phyloP scores from a whole-genome alignment of 345 rosid species.

The Barbarea vulgaris region DNA sequence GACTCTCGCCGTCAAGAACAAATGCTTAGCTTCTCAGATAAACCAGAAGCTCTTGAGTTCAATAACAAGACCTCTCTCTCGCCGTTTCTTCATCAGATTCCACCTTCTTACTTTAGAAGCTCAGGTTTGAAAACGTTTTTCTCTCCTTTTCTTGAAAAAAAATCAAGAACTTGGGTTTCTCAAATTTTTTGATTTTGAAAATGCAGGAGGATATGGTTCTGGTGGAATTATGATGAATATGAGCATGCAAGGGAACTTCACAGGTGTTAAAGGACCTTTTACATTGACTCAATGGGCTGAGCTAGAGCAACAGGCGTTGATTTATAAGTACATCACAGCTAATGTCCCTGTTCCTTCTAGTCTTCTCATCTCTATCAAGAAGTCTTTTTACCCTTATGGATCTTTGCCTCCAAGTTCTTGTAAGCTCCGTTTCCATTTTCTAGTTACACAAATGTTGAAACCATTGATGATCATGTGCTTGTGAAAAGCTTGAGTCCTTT shows the following conservation, averaged over 20 bases:
- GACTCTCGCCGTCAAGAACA: constrained; percentile 48
- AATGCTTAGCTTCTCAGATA: constrained; percentile 59
- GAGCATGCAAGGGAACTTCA: constrained; percentile 55
- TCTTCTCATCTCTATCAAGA: constrained; percentile 57
- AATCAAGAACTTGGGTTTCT: constrained; percentile 14
- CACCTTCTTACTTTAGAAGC: constrained; percentile 42
- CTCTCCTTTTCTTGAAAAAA: constrained; percentile 9
- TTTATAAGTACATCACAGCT: constrained; percentile 64
- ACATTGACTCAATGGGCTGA: constrained; percentile 73
- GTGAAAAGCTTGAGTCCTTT: neutral
- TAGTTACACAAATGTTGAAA: neutral
- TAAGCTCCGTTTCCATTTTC: constrained; percentile 36
- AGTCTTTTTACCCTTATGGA: constrained; percentile 55
- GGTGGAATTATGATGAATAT: constrained; percentile 53
- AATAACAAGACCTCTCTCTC: constrained; percentile 38
- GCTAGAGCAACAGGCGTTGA: constrained; percentile 73
- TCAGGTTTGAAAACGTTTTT: constrained; percentile 41
- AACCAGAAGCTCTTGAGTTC: constrained; percentile 46
- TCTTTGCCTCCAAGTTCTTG: constrained; percentile 51
- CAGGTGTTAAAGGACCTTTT: constrained; percentile 57
- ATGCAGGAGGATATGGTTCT: constrained; percentile 47
- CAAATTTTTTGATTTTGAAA: neutral
- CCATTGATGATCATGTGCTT: constrained; percentile 1
- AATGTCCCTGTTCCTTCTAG: constrained; percentile 70
- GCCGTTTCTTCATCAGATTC: constrained; percentile 36